Conservation (phyloP, 2,329 filamentous ascomycete species). For the Phialocephala subalpina region DNA sequence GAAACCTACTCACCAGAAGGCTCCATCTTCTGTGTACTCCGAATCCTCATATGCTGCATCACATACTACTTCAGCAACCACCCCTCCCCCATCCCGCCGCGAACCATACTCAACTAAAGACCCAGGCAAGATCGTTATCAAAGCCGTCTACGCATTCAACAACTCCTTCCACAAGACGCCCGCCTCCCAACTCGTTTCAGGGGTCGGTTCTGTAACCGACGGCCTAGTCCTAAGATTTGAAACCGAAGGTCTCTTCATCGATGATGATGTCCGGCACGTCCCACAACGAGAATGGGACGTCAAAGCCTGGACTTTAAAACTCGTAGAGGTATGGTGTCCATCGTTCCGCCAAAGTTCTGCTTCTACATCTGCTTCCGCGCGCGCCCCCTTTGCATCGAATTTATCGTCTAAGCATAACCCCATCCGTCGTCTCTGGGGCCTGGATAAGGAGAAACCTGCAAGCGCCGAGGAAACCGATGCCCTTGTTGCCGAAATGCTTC, state of each 20-base stretch:
- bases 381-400: constrained; percentile 43
- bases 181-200: constrained; percentile 86
- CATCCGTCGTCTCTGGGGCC: constrained; percentile 46
- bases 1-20: constrained; percentile 62
- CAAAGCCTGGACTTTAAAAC: constrained; percentile 96
- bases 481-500: constrained; percentile 69
- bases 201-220: constrained; percentile 86
- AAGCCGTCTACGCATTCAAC: constrained; percentile 91
- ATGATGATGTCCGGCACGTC: constrained; percentile 90
- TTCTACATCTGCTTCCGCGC: constrained; percentile 49
- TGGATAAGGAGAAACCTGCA: constrained; percentile 47
- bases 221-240: constrained; percentile 91
- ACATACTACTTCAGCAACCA: constrained; percentile 83
- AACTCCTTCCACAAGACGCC: constrained; percentile 90
- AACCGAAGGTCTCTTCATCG: constrained; percentile 94
- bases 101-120: constrained; percentile 87
- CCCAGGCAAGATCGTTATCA: constrained; percentile 95
- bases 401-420: constrained; percentile 29
- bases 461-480: constrained; percentile 71
- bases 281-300: constrained; percentile 99
- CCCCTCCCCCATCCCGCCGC: constrained; percentile 80
- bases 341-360: constrained; percentile 57
- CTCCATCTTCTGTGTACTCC: constrained; percentile 77
- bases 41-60: constrained; percentile 89
- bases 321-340: constrained; percentile 87